Base-by-base conservation (phyloP, 495 filamentous ascomycete genomes). In the Bombardia bombarda region DNA sequence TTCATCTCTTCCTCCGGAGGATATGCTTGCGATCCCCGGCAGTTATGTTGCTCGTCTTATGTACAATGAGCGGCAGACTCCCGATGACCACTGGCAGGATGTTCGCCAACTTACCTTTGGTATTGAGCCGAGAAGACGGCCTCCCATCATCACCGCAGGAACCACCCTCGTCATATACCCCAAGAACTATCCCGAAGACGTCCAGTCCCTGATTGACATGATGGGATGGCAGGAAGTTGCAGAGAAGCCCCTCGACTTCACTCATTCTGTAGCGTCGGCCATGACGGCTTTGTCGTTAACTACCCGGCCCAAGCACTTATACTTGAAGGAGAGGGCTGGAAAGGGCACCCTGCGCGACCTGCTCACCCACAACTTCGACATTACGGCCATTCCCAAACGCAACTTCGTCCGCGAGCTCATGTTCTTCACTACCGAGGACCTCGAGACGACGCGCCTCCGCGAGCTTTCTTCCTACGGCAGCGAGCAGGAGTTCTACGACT, bases 401-500 rank as follows among this genome's bases (percentile, higher is more conserved):
- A 79, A 71, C 12, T 97, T 99, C 69, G 90, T 99, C 52, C 60
- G 78, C 1, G 58, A 77, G 2, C 76, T 94, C 34, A 74, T 82
- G 7, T 77, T 85, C 56, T 87, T 87, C 40, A 84, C 89, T 4
- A 51, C 61, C 1, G 78, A 95, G 60, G 57, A 66, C 16, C 74
- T 73, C 42, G 90, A 97, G 41, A 79, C 79, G 50, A 86, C 93
- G 38, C 80, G 90, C 8, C 75, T 99, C 0, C 51, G 75, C 2
- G 90, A 97, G 49, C 93, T 99, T 48, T 79, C 80, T 0, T 73
- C 82, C 41, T 77, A 84, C 0, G 72, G 82, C 14, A 84, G 82
- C 56, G 73, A 86, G 8, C 88, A 97, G 51, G 93, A 99, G 47
- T 78, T 93, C 14, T 95, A 84, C 67, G 93, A 99, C 58, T 99